Conservation (phyloP, 1,139 yeast species). For the Saccharomyces hybrid region DNA sequence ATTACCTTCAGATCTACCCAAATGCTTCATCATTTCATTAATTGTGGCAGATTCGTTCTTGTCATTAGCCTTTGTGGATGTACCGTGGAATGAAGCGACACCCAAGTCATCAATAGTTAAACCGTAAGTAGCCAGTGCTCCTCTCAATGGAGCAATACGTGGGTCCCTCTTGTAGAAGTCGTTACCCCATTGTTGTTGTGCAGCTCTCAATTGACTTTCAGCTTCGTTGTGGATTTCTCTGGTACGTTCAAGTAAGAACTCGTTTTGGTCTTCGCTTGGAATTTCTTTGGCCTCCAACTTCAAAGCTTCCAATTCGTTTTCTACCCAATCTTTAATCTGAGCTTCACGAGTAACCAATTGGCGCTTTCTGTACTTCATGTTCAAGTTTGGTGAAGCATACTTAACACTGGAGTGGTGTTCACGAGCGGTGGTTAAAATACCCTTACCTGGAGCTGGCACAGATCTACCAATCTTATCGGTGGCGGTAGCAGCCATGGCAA, state of each 20-base stretch:
- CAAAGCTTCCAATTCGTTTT: constrained; percentile 64
- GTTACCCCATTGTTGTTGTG: constrained; percentile 93
- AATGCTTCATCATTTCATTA: constrained; percentile 85
- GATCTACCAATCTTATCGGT: constrained; percentile 98
- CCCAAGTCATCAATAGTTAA: constrained; percentile 91
- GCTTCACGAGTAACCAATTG: constrained; percentile 73
- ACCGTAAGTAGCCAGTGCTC: constrained; percentile 90
- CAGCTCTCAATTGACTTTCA: constrained; percentile 74
- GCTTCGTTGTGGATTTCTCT: constrained; percentile 87
- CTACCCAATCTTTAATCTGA: constrained; percentile 82
- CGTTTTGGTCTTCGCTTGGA: constrained; percentile 40
- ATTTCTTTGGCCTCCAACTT: constrained; percentile 62
- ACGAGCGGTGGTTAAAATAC: constrained; percentile 95
- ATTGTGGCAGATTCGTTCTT: constrained; percentile 93
- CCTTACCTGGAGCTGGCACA: constrained; percentile 99
- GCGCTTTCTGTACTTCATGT: constrained; percentile 89
- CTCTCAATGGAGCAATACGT: constrained; percentile 94
- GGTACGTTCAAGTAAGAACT: constrained; percentile 70
- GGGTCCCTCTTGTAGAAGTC: constrained; percentile 87
- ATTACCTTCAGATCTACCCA: constrained; percentile 96
- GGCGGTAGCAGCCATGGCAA: constrained; percentile 93
- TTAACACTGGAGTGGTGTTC: constrained; percentile 82
- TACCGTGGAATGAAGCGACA: constrained; percentile 99
- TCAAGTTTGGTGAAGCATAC: constrained; percentile 73
- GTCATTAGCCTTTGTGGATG: constrained; percentile 96